Evolutionary conservation across 116 monocot species (phyloP).

Genomic region (Papilionanthe hybrid): DNA sequence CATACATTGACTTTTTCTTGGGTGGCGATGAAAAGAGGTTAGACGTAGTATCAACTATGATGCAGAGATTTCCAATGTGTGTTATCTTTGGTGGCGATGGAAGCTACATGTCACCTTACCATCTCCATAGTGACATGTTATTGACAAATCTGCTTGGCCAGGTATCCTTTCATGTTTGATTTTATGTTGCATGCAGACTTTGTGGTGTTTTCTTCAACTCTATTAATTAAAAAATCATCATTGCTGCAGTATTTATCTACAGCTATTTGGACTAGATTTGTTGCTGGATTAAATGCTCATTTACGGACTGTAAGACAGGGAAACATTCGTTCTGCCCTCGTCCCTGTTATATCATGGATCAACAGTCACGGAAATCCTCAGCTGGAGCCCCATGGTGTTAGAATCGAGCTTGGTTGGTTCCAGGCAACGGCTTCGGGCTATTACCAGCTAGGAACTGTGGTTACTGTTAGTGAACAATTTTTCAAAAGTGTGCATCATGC

Average conservation of each 20-base stretch:
- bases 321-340: constrained; percentile 47
- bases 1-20: constrained; percentile 93
- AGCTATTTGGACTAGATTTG: constrained; percentile 78
- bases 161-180: constrained; percentile 30
- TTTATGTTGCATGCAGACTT: background rate
- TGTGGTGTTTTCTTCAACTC: background rate
- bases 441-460: constrained; percentile 75
- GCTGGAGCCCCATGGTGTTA: constrained; percentile 55
- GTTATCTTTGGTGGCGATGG: constrained; percentile 93
- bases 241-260: constrained; percentile 63
- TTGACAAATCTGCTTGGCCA: constrained; percentile 85
- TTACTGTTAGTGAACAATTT: constrained; percentile 41
- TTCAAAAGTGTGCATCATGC: constrained; percentile 25
- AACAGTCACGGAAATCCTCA: constrained; percentile 76
- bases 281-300: constrained; percentile 84
- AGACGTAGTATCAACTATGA: constrained; percentile 47
- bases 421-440: constrained; percentile 90
- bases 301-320: constrained; percentile 63
- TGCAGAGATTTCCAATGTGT: constrained; percentile 87
- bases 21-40: constrained; percentile 92
- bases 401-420: constrained; percentile 83
- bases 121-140: constrained; percentile 76
- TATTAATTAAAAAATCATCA: constrained; percentile 12
- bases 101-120: constrained; percentile 89
- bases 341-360: constrained; percentile 65